Evolutionary conservation across 495 filamentous ascomycete species (phyloP).

Genomic region (Elasticomyces elasticus): DNA sequence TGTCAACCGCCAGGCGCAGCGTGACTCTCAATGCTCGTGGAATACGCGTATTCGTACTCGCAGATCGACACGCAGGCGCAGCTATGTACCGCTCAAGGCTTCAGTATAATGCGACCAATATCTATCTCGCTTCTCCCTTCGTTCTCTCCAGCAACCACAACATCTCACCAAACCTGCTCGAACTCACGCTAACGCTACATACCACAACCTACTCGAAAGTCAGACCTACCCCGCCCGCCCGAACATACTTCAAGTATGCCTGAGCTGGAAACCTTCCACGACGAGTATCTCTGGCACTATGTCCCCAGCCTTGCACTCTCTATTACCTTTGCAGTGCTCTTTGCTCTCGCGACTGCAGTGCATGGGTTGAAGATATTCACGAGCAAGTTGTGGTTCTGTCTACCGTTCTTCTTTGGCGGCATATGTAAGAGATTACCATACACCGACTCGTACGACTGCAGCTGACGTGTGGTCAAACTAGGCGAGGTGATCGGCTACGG

Average conservation of each 20-base stretch:
- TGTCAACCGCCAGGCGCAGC: too few species aligned
- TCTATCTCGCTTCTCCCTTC: not conserved
- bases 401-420: conserved; percentile 44
- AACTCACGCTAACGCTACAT: too few species aligned
- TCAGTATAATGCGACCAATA: too few species aligned
- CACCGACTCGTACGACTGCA: too few species aligned
- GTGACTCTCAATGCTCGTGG: not conserved
- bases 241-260: too few species aligned
- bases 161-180: too few species aligned
- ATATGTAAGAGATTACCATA: conserved; percentile 32
- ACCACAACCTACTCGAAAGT: too few species aligned
- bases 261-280: conserved; percentile 2
- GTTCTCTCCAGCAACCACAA: not conserved
- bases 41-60: not conserved
- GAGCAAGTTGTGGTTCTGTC: conserved; percentile 42
- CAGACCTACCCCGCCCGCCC: too few species aligned
- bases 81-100: too few species aligned
- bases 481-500: conserved; percentile 40
- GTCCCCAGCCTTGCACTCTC: conserved; percentile 40
- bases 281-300: conserved; percentile 35
- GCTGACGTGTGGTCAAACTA: conserved; percentile 14
- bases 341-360: conserved; percentile 32
- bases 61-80: too few species aligned
- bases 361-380: conserved; percentile 38
- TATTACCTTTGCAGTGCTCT: conserved; percentile 39